Evolutionary conservation across 1,284 basidiomycete genomes (phyloP).

Genomic region (Austroboletus niveus): DNA sequence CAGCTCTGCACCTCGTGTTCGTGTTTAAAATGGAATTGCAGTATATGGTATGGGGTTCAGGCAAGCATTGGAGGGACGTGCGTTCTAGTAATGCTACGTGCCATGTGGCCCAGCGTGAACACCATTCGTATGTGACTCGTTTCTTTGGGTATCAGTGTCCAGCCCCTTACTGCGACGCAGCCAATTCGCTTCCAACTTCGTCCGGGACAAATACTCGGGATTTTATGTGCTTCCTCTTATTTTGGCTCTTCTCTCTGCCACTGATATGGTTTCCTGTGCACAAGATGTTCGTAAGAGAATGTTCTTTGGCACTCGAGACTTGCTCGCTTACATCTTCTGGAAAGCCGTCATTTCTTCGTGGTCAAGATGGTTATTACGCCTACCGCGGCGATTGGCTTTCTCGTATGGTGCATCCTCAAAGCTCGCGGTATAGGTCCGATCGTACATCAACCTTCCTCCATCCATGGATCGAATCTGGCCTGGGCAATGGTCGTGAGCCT

Average conservation of each 20-base stretch:
- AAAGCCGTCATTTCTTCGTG: constrained; percentile 77
- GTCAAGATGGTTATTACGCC: constrained; percentile 75
- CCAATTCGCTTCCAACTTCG: constrained; percentile 53
- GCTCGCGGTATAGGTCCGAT: constrained; percentile 83
- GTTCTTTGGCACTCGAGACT: constrained; percentile 9
- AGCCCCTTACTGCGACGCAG: constrained; percentile 14
- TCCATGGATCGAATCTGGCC: constrained; percentile 69
- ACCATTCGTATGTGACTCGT: constrained; percentile 53
- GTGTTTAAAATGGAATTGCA: constrained; percentile 25
- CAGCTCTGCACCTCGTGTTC: constrained; percentile 21
- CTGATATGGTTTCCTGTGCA: constrained; percentile 82
- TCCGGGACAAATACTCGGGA: constrained; percentile 70
- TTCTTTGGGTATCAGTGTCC: not conserved
- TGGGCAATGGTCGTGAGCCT: constrained; percentile 81
- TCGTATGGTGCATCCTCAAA: constrained; percentile 79
- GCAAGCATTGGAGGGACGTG: constrained; percentile 80
- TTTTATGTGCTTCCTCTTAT: constrained; percentile 84
- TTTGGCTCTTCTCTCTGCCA: constrained; percentile 79
- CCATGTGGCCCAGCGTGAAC: constrained; percentile 73
- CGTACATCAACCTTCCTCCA: constrained; percentile 59
- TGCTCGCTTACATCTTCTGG: constrained; percentile 16
- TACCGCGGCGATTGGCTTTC: constrained; percentile 73
- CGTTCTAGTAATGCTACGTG: constrained; percentile 67
- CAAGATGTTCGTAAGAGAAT: constrained; percentile 55
- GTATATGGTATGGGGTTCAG: constrained; percentile 81